Conservation (phyloP, 2,329 filamentous ascomycete genomes). For the Ophiosphaerella herpotricha region DNA sequence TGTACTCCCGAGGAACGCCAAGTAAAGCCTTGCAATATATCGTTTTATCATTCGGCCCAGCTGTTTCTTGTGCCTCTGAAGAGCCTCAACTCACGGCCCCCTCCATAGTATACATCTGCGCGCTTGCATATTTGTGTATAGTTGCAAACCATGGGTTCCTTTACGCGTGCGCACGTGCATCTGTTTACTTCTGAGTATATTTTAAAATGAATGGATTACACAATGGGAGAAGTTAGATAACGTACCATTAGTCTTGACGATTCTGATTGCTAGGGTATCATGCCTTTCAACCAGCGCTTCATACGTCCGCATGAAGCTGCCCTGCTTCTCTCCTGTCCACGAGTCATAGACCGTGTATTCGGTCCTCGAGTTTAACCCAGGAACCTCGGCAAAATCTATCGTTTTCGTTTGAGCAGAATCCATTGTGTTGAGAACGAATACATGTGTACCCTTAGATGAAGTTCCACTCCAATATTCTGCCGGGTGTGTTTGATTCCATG, state of each 20-base stretch:
- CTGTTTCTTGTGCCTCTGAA: too few species aligned
- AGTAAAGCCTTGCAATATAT: too few species aligned
- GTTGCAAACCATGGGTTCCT: too few species aligned
- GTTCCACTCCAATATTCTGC: conserved; percentile 36
- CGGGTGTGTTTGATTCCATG: conserved; percentile 49
- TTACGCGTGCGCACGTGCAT: too few species aligned
- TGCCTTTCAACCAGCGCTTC: conserved; percentile 14
- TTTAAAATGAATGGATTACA: not conserved
- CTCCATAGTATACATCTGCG: too few species aligned
- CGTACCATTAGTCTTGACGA: conserved; percentile 3
- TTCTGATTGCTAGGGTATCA: conserved; percentile 16
- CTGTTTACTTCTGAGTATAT: too few species aligned
- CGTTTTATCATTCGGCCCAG: too few species aligned
- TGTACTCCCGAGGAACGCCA: too few species aligned
- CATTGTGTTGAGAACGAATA: conserved; percentile 35
- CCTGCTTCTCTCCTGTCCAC: conserved; percentile 24
- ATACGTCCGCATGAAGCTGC: conserved; percentile 11
- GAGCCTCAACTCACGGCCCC: too few species aligned
- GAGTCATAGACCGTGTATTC: conserved; percentile 23
- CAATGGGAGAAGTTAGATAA: not conserved
- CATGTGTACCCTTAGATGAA: conserved; percentile 26
- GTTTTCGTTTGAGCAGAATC: conserved; percentile 15
- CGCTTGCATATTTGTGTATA: too few species aligned
- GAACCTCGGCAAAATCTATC: conserved; percentile 25
- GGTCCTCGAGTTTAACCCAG: conserved; percentile 13